Percentiles rank a stretch among this genome's conserved stretches.
phyloP scores from a whole-genome alignment of 176 grass and related monocot species.

The Zoysia japonica region DNA sequence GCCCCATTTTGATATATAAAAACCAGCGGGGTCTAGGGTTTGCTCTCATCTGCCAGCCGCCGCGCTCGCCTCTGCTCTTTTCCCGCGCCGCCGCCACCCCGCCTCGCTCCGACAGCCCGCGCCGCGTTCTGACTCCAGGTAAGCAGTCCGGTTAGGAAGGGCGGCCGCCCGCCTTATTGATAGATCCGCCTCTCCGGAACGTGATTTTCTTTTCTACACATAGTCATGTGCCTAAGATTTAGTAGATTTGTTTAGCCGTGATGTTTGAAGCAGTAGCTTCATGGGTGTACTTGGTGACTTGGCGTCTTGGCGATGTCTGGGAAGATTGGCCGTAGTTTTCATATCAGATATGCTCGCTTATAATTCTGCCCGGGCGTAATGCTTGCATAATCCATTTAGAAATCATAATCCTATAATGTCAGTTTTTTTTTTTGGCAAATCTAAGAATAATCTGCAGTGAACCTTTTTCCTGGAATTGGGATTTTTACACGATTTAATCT shows the following conservation, averaged over 20 bases:
- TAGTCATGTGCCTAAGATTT: not conserved
- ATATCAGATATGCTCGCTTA: not conserved
- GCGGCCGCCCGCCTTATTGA: too few relatives aligned
- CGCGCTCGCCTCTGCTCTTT: too few relatives aligned
- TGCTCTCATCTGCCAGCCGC: too few relatives aligned
- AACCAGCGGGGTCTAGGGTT: too few relatives aligned
- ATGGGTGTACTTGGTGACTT: not conserved
- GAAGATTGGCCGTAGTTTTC: not conserved
- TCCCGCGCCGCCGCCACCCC: too few relatives aligned
- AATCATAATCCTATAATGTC: not conserved
- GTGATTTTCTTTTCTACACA: not conserved
- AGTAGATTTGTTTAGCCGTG: not conserved
- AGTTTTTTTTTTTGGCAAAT: not conserved
- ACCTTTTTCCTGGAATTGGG: not conserved
- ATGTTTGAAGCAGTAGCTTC: not conserved
- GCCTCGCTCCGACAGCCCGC: too few relatives aligned
- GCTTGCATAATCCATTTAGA: not conserved
- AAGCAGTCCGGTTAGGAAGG: too few relatives aligned
- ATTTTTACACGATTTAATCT: not conserved
- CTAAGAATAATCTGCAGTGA: too few relatives aligned
- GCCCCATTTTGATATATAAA: too few relatives aligned
- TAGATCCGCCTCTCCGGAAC: not conserved
- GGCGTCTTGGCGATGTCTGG: not conserved
- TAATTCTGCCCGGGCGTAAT: not conserved
- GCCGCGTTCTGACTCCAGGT: too few relatives aligned